These are phyloP conservation scores for Chalciporus pseudorubinellus DNA, from an alignment of 768 basidiomycete genomes.

Conservation along the genomic window DNA sequence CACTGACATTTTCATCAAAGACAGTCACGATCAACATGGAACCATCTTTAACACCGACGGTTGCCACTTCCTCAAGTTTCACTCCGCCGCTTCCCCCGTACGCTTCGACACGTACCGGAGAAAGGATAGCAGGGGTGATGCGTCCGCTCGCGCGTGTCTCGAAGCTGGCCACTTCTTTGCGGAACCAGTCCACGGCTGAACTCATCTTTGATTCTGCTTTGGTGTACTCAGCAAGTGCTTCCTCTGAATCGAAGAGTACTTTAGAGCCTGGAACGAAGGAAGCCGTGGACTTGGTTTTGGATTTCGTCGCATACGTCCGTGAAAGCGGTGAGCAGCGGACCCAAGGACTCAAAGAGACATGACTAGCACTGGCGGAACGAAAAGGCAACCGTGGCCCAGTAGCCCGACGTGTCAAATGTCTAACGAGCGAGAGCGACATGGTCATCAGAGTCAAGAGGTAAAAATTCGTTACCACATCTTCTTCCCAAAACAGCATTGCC, in stretches of 20 bases:
- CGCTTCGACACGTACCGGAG: constrained; percentile 61
- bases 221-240: constrained; percentile 56
- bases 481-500: not conserved
- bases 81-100: constrained; percentile 39
- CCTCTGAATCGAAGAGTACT: constrained; percentile 52
- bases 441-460: too few species aligned
- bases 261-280: constrained; percentile 67
- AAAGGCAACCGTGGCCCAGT: not conserved
- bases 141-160: constrained; percentile 75
- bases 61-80: constrained; percentile 69
- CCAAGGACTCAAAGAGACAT: not conserved
- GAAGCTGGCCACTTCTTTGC: constrained; percentile 69
- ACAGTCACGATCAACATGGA: constrained; percentile 69
- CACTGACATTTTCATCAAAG: constrained; percentile 73
- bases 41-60: constrained; percentile 79
- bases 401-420: constrained; percentile 1
- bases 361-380: not conserved
- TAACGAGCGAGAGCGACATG: constrained; percentile 11
- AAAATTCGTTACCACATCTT: too few species aligned
- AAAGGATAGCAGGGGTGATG: constrained; percentile 68
- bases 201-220: constrained; percentile 66
- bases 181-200: constrained; percentile 65
- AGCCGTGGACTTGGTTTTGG: constrained; percentile 48
- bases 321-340: not conserved
- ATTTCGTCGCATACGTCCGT: constrained; percentile 30